These are phyloP conservation scores for Lathyrus oleraceus DNA, from an alignment of 306 rosid genomes.

Conservation along the genomic window DNA sequence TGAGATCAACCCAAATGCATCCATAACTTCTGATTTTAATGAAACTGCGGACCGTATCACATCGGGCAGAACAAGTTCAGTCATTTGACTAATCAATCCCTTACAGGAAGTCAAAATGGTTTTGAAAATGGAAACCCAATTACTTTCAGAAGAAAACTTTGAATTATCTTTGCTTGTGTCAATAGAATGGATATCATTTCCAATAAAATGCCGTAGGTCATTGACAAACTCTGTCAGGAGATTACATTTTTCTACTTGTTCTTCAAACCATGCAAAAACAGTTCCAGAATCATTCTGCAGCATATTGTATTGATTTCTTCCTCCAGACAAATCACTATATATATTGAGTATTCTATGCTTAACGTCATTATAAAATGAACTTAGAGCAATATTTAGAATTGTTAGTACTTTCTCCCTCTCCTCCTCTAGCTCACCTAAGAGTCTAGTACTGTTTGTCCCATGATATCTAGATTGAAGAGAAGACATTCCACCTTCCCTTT, in stretches of 20 bases:
- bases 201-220: constrained; percentile 58
- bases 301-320: constrained; percentile 47
- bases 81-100: constrained; percentile 73
- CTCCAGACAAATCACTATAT: constrained; percentile 45
- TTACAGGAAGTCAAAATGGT: constrained; percentile 63
- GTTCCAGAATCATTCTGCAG: constrained; percentile 56
- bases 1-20: constrained; percentile 86
- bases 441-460: constrained; percentile 47
- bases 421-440: constrained; percentile 55
- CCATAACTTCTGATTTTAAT: constrained; percentile 84
- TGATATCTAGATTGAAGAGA: constrained; percentile 59
- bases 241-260: constrained; percentile 82
- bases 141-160: constrained; percentile 55
- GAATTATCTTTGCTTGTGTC: constrained; percentile 45
- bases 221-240: constrained; percentile 71
- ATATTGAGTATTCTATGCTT: constrained; percentile 52
- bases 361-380: constrained; percentile 60
- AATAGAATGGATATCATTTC: constrained; percentile 45
- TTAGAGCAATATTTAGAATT: constrained; percentile 59
- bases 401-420: constrained; percentile 57
- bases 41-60: constrained; percentile 79
- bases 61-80: constrained; percentile 76
- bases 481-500: constrained; percentile 52
- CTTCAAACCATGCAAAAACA: constrained; percentile 68
- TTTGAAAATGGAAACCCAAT: constrained; percentile 78